Evolutionary conservation across 2,329 filamentous ascomycete genomes (phyloP).

Genomic region (Rhynchosporium agropyri): DNA sequence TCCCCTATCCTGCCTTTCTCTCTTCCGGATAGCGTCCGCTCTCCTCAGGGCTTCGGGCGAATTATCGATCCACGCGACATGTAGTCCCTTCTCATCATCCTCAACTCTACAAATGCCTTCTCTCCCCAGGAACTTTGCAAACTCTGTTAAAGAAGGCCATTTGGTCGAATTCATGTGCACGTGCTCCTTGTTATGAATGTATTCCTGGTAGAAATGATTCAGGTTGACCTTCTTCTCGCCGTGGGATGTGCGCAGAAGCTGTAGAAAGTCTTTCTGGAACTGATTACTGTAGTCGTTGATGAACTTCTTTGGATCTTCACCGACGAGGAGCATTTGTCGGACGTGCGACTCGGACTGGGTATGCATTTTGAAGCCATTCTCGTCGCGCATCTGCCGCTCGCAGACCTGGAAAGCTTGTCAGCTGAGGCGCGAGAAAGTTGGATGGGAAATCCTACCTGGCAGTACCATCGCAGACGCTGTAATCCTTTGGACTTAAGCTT

Average conservation of each 20-base stretch:
- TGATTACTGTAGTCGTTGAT: conserved; percentile 82
- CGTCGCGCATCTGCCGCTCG: conserved; percentile 75
- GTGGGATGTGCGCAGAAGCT: conserved; percentile 78
- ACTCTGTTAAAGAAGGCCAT: conserved; percentile 87
- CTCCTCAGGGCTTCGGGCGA: conserved; percentile 81
- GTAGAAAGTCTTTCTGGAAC: conserved; percentile 79
- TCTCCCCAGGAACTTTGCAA: conserved; percentile 81
- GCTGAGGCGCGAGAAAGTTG: conserved; percentile 5
- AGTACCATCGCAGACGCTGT: conserved; percentile 89
- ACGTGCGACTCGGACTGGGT: conserved; percentile 85
- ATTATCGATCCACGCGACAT: conserved; percentile 90
- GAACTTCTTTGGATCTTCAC: conserved; percentile 81
- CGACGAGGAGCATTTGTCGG: conserved; percentile 84
- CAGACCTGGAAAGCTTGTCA: conserved; percentile 62
- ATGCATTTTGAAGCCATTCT: conserved; percentile 94
- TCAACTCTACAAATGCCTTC: conserved; percentile 90
- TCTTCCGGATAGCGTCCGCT: conserved; percentile 78
- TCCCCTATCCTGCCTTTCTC: conserved; percentile 84
- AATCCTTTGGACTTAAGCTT: conserved; percentile 81
- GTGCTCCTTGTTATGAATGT: conserved; percentile 85
- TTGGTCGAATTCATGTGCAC: conserved; percentile 93
- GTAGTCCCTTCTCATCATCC: conserved; percentile 83
- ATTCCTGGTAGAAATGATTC: conserved; percentile 95
- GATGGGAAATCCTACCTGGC: conserved; percentile 54
- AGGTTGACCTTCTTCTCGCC: conserved; percentile 87